phyloP scores from a whole-genome alignment of 257 asterid species.

The Fraxinus excelsior region DNA sequence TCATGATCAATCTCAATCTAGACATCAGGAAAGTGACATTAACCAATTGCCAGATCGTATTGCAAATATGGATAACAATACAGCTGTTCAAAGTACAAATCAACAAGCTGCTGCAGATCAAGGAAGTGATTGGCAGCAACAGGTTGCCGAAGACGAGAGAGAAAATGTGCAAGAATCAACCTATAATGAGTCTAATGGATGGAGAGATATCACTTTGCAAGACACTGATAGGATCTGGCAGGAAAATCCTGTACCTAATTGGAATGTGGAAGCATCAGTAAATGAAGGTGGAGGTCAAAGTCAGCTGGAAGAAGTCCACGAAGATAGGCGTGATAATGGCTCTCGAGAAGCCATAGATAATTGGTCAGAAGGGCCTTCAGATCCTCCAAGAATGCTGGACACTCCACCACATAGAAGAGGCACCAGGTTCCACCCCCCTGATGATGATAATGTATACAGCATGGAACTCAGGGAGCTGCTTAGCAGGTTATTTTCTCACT shows the following conservation, averaged over 20 bases:
- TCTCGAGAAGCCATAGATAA: conserved; percentile 56
- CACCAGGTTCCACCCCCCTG: conserved; percentile 84
- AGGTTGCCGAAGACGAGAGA: conserved; percentile 46
- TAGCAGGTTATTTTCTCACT: conserved; percentile 64
- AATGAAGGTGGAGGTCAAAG: conserved; percentile 40
- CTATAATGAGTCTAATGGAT: conserved; percentile 39
- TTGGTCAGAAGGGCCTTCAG: conserved; percentile 64
- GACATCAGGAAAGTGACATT: conserved; percentile 38
- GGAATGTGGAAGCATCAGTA: conserved; percentile 44
- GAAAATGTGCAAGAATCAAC: conserved; percentile 38
- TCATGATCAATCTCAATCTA: conserved; percentile 35
- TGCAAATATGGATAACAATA: conserved; percentile 36
- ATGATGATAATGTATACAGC: conserved; percentile 90
- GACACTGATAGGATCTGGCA: conserved; percentile 48
- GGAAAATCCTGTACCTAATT: conserved; percentile 41
- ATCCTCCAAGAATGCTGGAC: conserved; percentile 75
- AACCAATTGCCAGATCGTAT: conserved; percentile 43
- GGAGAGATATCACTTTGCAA: conserved; percentile 41
- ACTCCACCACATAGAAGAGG: conserved; percentile 55
- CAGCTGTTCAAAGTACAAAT: conserved; percentile 34
- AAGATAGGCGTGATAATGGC: conserved; percentile 57
- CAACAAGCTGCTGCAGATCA: conserved; percentile 44
- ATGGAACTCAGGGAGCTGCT: conserved; percentile 97
- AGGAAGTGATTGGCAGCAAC: conserved; percentile 52
- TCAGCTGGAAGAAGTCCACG: conserved; percentile 38